Base-by-base conservation (phyloP, 2,329 filamentous ascomycete genomes). In the Purpureocillium takamizusanense region DNA sequence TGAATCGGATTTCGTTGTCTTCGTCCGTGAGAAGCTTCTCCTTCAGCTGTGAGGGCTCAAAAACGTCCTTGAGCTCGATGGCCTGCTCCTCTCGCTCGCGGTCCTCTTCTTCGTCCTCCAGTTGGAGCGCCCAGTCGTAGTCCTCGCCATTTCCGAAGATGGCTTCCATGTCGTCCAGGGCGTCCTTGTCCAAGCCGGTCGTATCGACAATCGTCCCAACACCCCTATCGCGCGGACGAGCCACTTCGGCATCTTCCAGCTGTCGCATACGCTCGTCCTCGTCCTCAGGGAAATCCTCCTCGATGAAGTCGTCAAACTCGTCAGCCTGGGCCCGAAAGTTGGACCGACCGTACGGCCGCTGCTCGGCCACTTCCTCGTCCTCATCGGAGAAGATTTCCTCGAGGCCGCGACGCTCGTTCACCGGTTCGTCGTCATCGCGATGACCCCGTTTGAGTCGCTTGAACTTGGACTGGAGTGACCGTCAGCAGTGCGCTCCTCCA, bases 111-210 rank as follows among this genome's bases (percentile, higher is more conserved):
- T 88, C 82, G 33, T 92, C 85, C 60, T 97, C 89, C 53, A 90
- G 72, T 37, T 90, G 84, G 35, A 98, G 67, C 8, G 90, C 92
- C 81, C 94, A 98, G 50, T 89, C 82, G 56, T 97, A 98, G 55
- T 98, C 92, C 47, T 86, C 87, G 40, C 92, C 90, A 55, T 94
- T 87, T 44, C 92, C 92, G 51, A 98, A 98, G 29, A 95, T 95
- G 40, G 83, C 83, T 50, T 92, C 83, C 83, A 97, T 94, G 55
- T 97, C 92, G 57, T 97, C 90, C 28, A 97, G 72, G 4, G 89
- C 86, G 51, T 89, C 86, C 59, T 95, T 89, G 55, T 95, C 89
- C 16, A 98, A 74, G 2, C 89, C 88, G 6, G 86, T 78, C 8
- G 83, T 84, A 55, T 94, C 86, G 18, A 89, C 76, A 10, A 83